Conservation (phyloP, 257 asterid genomes). For the Solanum lycopersicoides region DNA sequence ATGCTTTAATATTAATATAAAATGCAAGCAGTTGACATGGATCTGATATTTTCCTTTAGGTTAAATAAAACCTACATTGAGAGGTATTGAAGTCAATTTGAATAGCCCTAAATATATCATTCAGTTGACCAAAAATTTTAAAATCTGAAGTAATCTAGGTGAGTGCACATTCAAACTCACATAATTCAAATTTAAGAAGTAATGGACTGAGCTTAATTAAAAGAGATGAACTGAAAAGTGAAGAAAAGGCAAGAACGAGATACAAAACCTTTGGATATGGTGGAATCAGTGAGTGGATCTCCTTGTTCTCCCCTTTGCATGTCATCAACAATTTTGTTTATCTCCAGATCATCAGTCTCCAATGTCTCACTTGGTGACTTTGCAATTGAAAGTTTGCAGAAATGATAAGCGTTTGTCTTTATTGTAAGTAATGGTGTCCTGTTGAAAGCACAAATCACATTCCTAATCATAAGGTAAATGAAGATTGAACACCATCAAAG, state of each 20-base stretch:
- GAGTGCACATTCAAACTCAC: background rate
- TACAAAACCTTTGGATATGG: slow-evolving; percentile 15
- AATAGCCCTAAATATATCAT: background rate
- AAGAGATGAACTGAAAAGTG: background rate
- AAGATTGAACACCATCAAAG: background rate
- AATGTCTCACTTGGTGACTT: slow-evolving; percentile 18
- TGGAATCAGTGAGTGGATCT: slow-evolving; percentile 7
- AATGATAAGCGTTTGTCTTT: slow-evolving; percentile 71
- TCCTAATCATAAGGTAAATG: background rate
- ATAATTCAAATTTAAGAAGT: background rate
- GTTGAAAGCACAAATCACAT: background rate
- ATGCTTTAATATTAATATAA: background rate
- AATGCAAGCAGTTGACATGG: background rate
- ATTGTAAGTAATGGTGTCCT: slow-evolving; percentile 58
- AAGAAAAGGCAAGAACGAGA: background rate
- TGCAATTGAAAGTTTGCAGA: slow-evolving; percentile 76
- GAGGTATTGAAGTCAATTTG: background rate
- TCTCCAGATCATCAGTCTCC: slow-evolving; percentile 10
- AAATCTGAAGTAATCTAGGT: background rate
- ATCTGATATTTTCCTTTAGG: background rate
- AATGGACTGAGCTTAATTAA: background rate
- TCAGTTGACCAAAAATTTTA: background rate
- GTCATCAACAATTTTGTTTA: background rate
- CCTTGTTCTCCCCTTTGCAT: slow-evolving; percentile 3
- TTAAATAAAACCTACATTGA: background rate